Conservation (phyloP, 371 early-diverging fungal species). For the Mortierella sp. region DNA sequence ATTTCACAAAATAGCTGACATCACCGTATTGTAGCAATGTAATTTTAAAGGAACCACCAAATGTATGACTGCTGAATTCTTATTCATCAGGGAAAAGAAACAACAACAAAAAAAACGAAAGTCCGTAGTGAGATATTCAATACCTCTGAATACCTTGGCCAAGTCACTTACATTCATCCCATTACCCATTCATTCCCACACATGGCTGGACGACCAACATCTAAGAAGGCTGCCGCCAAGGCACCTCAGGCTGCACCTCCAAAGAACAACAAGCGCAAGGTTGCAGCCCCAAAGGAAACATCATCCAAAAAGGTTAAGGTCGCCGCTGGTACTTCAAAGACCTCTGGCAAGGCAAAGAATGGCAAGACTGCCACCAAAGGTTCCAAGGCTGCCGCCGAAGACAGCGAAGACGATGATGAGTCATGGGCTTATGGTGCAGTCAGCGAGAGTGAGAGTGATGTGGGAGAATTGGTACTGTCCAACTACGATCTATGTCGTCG, state of each 20-base stretch:
- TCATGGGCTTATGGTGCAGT: slow-evolving; percentile 57
- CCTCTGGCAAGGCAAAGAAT: slow-evolving; percentile 20
- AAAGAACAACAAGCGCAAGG: no score
- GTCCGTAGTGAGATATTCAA: slow-evolving; percentile 4
- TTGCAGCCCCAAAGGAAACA: slow-evolving; percentile 7
- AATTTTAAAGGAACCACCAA: no score
- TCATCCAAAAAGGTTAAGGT: slow-evolving; percentile 37
- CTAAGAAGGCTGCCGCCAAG: slow-evolving; percentile 34
- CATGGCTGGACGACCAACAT: slow-evolving; percentile 47
- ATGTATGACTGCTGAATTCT: neutral
- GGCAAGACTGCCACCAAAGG: slow-evolving; percentile 24
- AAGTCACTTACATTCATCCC: slow-evolving; percentile 1
- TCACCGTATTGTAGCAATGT: no score
- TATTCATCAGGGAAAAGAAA: neutral
- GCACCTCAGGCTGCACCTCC: slow-evolving; percentile 11
- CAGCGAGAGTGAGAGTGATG: slow-evolving; percentile 48
- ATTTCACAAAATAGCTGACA: neutral
- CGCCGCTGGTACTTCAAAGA: slow-evolving; percentile 14
- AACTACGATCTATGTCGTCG: neutral
- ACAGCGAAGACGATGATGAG: slow-evolving; percentile 54
- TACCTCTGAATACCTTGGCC: slow-evolving; percentile 1
- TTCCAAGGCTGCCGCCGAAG: slow-evolving; percentile 19
- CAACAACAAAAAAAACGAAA: slow-evolving; percentile 18
- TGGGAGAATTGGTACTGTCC: slow-evolving; percentile 40
- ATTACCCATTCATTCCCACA: slow-evolving; percentile 1